These are phyloP conservation scores for Hypsizygus marmoreus DNA, from an alignment of 768 basidiomycete genomes.

Conservation along the genomic window DNA sequence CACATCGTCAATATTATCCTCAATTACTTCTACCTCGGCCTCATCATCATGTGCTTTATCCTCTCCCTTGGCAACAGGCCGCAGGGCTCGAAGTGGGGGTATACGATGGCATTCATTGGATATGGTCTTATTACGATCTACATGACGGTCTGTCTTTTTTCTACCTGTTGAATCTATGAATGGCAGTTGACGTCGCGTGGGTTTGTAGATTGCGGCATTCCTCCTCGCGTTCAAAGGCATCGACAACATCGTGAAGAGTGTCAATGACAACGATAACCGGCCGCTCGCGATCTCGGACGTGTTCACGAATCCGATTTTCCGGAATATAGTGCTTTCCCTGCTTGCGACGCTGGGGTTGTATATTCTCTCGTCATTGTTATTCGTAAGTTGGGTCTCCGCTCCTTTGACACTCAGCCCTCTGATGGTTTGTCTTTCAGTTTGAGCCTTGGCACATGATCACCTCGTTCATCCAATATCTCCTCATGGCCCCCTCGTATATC, in stretches of 20 bases:
- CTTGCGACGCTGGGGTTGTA: slow-evolving; percentile 91
- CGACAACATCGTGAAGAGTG: slow-evolving; percentile 48
- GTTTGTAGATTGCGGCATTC: slow-evolving; percentile 66
- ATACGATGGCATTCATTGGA: slow-evolving; percentile 82
- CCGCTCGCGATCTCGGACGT: slow-evolving; percentile 57
- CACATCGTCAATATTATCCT: slow-evolving; percentile 75
- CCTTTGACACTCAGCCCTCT: background rate
- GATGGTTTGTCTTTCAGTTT: slow-evolving; percentile 52
- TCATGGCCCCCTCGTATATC: slow-evolving; percentile 94
- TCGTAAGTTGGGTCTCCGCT: slow-evolving; percentile 55
- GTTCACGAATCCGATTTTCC: slow-evolving; percentile 79
- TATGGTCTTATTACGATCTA: slow-evolving; percentile 94
- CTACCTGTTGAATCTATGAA: background rate
- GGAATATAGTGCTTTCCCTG: slow-evolving; percentile 85
- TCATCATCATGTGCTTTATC: slow-evolving; percentile 86
- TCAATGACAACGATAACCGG: slow-evolving; percentile 30
- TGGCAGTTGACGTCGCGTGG: background rate
- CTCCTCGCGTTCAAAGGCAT: slow-evolving; percentile 85
- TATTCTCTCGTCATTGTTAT: slow-evolving; percentile 76
- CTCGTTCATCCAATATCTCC: slow-evolving; percentile 87
- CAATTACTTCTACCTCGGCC: slow-evolving; percentile 84
- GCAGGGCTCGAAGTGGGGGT: slow-evolving; percentile 86
- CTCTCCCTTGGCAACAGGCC: slow-evolving; percentile 90
- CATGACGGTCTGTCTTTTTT: slow-evolving; percentile 71
- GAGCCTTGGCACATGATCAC: slow-evolving; percentile 99